These are phyloP conservation scores for Gleditsia sinensis DNA, from an alignment of 306 rosid species.

Conservation along the genomic window DNA sequence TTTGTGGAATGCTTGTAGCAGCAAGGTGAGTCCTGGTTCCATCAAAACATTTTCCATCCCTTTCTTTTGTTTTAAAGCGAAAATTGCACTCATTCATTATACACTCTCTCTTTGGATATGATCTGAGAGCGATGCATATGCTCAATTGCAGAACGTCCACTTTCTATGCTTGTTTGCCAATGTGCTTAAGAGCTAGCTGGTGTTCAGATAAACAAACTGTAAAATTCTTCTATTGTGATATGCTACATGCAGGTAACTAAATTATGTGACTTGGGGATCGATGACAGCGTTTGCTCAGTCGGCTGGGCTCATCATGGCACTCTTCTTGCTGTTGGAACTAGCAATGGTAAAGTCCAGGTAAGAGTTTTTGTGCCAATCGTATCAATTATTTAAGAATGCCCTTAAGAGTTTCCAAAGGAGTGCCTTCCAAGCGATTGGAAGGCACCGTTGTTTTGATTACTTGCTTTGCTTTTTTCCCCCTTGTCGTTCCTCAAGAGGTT, in stretches of 20 bases:
- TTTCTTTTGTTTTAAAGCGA: neutral
- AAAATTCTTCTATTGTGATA: conserved; percentile 11
- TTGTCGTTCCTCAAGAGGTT: neutral
- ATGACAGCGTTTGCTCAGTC: conserved; percentile 78
- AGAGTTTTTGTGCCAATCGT: conserved; percentile 23
- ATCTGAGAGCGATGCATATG: neutral
- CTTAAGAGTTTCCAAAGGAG: neutral
- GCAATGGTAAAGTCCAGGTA: conserved; percentile 86
- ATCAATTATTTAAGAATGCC: neutral
- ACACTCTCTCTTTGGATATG: neutral
- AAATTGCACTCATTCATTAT: neutral
- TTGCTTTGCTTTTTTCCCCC: conserved; percentile 4
- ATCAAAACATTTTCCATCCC: neutral
- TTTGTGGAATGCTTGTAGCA: conserved; percentile 88
- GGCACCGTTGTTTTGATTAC: neutral
- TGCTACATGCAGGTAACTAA: conserved; percentile 66
- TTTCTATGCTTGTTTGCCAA: neutral
- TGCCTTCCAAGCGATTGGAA: neutral
- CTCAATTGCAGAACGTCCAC: neutral
- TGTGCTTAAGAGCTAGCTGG: neutral
- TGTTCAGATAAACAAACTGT: neutral
- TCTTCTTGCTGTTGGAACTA: conserved; percentile 80
- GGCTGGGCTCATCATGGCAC: conserved; percentile 95
- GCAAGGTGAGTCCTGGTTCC: conserved; percentile 61
- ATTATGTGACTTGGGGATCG: conserved; percentile 83